Evolutionary conservation across 83 land plant genomes (phyloP), one percentile per base, ranked within the genome.

Genomic region (Diphasiastrum complanatum): DNA sequence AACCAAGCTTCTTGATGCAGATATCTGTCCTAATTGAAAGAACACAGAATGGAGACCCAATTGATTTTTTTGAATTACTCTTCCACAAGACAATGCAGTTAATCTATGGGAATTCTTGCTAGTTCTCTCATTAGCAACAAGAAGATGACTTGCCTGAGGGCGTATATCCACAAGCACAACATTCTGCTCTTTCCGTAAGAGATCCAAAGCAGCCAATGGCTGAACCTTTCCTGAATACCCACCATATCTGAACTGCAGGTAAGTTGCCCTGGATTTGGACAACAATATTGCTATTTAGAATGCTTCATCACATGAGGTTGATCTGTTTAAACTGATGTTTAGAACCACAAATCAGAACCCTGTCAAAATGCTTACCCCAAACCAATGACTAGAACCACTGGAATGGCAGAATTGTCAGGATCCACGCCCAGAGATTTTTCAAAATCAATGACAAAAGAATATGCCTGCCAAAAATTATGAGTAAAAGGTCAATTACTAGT

Each of bases 221-320:
- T 51, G 24, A 22, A 74, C 33, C 31, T 74, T 72, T 25, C 77
- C 77, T 25, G 77, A 67, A 62, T 74, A 74, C 16, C 77, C 77
- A 51, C 72, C 77, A 60, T 67, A 74, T 52, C 54, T 56, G 27
- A 5, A 45, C 16, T 68, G 59, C 72, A 65, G 61, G 19, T 53
- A 67, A 1, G 58, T 37, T 20, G 68, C 23, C 1, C 77, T 74
- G 73, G 50, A 31, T 47, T 28, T n/a, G n/a, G 29, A 61, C 38
- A 10, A 12, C 53, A 50, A 12, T 50, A 0, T n/a, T n/a, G n/a
- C n/a, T n/a, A n/a, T n/a, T n/a, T n/a, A n/a, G n/a, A n/a, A n/a
- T n/a, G n/a, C n/a, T n/a, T n/a, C n/a, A n/a, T n/a, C n/a, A n/a
- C n/a, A n/a, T n/a, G n/a, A n/a, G n/a, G n/a, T n/a, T n/a, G n/a